These are phyloP conservation scores for Gossypium gossypioides DNA, from an alignment of 441 rosid genomes.

Conservation along the genomic window DNA sequence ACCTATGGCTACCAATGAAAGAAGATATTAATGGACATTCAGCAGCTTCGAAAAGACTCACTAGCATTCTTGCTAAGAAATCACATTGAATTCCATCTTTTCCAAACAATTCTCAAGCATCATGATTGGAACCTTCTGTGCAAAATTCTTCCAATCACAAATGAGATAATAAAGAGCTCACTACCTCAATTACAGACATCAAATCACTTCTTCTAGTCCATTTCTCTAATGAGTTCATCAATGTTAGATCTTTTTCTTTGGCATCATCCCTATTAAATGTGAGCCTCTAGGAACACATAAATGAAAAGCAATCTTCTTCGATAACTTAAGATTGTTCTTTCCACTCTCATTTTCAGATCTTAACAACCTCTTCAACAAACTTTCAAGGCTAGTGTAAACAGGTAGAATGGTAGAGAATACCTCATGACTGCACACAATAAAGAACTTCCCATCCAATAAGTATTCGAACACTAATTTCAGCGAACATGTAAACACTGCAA, in stretches of 20 bases:
- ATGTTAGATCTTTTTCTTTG: not conserved
- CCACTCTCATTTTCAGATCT: not conserved
- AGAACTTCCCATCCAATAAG: not conserved
- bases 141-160: not conserved
- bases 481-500: not conserved
- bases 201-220: not conserved
- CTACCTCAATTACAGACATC: not conserved
- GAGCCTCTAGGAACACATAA: not conserved
- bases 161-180: not conserved
- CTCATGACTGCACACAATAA: not conserved
- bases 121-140: not conserved
- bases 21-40: not conserved
- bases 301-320: not conserved
- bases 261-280: not conserved
- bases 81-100: not conserved
- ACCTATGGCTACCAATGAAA: not conserved
- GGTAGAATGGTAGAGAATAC: not conserved
- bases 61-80: not conserved
- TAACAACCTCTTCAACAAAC: not conserved
- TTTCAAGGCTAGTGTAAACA: not conserved
- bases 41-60: not conserved
- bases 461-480: not conserved
- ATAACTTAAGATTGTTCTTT: not conserved
- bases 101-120: conserved; percentile 1
- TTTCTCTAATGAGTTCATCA: not conserved